phyloP scores from a whole-genome alignment of 2,329 filamentous ascomycete genomes.

The Ophiostoma piceae region DNA sequence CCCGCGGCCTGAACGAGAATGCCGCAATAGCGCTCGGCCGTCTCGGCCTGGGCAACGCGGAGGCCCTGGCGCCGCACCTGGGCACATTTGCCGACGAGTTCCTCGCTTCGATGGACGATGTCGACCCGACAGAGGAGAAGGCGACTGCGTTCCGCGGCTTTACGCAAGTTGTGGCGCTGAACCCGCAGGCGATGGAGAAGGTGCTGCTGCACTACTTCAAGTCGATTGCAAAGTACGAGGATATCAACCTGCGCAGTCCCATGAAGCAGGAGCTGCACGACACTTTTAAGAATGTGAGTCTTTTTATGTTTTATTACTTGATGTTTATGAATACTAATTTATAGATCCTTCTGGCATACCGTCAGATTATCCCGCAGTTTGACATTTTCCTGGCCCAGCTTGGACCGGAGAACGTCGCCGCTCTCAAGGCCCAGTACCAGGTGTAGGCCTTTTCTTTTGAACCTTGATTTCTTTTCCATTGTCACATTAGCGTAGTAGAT shows the following conservation, averaged over 20 bases:
- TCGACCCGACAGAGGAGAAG: constrained; percentile 89
- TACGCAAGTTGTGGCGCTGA: constrained; percentile 73
- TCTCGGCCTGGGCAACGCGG: constrained; percentile 72
- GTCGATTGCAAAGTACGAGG: constrained; percentile 72
- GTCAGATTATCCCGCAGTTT: constrained; percentile 56
- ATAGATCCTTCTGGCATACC: constrained; percentile 51
- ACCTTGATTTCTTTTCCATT: neutral
- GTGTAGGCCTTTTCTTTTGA: neutral
- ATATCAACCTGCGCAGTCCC: constrained; percentile 55
- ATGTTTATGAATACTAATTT: neutral
- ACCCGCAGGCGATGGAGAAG: constrained; percentile 88
- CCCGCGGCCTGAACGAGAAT: constrained; percentile 84
- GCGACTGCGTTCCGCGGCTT: constrained; percentile 90
- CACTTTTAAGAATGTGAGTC: constrained; percentile 68
- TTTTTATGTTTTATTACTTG: neutral
- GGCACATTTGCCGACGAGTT: constrained; percentile 77
- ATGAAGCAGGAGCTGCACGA: constrained; percentile 61
- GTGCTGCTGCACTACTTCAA: constrained; percentile 76
- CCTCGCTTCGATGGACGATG: constrained; percentile 72
- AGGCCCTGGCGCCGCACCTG: constrained; percentile 72
- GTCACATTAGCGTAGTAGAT: neutral
- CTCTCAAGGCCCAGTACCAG: constrained; percentile 45
- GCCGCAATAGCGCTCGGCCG: constrained; percentile 88
- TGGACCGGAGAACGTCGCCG: constrained; percentile 46
- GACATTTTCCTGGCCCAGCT: constrained; percentile 50